Percentiles rank a stretch among this genome's conserved stretches.
phyloP scores from a whole-genome alignment of 805 yeast species.

The Candida morakotiae region DNA sequence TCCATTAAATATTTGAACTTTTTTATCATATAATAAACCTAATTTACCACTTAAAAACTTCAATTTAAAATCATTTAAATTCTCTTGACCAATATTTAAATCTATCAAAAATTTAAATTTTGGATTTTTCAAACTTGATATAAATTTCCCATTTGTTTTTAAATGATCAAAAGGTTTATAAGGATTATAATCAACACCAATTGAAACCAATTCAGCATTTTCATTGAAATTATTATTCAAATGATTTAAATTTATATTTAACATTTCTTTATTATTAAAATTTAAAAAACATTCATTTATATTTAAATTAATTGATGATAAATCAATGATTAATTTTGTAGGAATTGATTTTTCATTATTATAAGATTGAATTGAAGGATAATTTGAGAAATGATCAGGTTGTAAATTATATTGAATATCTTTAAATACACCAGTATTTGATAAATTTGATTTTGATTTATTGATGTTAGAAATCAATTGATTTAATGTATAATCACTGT shows the following conservation, averaged over 20 bases:
- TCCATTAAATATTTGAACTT: constrained; percentile 41
- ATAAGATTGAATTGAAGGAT: constrained; percentile 24
- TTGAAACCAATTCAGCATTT: constrained; percentile 49
- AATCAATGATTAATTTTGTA: constrained; percentile 40
- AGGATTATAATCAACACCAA: constrained; percentile 47
- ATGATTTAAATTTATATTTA: constrained; percentile 36
- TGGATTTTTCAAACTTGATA: constrained; percentile 44
- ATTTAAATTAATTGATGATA: constrained; percentile 36
- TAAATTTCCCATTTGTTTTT: constrained; percentile 42
- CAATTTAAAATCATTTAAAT: constrained; percentile 49
- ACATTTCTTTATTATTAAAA: constrained; percentile 34
- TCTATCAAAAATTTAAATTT: constrained; percentile 38
- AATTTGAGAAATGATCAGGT: constrained; percentile 28
- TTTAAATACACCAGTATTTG: constrained; percentile 43
- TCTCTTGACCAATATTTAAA: constrained; percentile 31
- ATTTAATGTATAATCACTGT: constrained; percentile 39
- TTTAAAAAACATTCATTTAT: constrained; percentile 31
- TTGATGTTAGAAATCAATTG: constrained; percentile 33
- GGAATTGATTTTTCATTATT: constrained; percentile 40
- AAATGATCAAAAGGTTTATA: constrained; percentile 45
- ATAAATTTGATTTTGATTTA: constrained; percentile 29
- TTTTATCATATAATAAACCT: constrained; percentile 42
- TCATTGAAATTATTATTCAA: constrained; percentile 43
- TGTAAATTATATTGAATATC: constrained; percentile 38
- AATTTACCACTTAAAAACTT: constrained; percentile 48